These are phyloP conservation scores for Skeletonema potamos DNA, from an alignment of 108 stramenopile species.

Conservation along the genomic window DNA sequence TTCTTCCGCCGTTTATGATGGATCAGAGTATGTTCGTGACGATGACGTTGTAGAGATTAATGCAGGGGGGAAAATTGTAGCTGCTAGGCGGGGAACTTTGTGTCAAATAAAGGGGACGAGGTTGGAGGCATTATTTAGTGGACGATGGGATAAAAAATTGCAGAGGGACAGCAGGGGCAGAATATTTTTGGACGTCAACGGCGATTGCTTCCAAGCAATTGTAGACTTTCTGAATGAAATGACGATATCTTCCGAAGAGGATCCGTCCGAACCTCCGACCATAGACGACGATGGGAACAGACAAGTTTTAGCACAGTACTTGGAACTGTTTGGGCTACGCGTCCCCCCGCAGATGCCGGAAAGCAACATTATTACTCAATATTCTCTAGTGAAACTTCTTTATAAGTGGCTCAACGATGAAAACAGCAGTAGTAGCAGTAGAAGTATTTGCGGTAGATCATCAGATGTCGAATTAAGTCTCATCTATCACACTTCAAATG, in stretches of 20 bases:
- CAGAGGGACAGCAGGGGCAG: slow-evolving; percentile 3
- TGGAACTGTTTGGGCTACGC: slow-evolving; percentile 19
- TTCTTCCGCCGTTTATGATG: not conserved
- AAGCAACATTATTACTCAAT: slow-evolving; percentile 13
- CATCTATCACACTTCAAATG: slow-evolving; percentile 33
- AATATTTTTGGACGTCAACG: slow-evolving; percentile 24
- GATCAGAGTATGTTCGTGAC: not conserved
- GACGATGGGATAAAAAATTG: slow-evolving; percentile 27
- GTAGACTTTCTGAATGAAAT: slow-evolving; percentile 24
- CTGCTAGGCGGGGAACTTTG: slow-evolving; percentile 7
- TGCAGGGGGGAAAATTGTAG: slow-evolving; percentile 8
- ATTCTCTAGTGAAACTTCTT: not conserved
- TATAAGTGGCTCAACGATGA: slow-evolving; percentile 24
- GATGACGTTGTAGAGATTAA: slow-evolving; percentile 24
- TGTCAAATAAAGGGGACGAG: slow-evolving; percentile 22
- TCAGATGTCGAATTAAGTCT: slow-evolving; percentile 1
- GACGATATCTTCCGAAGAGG: slow-evolving; percentile 4
- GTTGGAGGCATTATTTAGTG: slow-evolving; percentile 22
- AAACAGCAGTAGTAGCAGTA: not conserved
- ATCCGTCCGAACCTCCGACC: not conserved
- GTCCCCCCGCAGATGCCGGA: not conserved
- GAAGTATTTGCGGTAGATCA: not conserved
- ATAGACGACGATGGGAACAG: not conserved
- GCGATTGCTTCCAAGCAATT: slow-evolving; percentile 2
- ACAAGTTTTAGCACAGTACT: slow-evolving; percentile 17